These are phyloP conservation scores for Paracoccidioides lutzii DNA, from an alignment of 2,329 filamentous ascomycete species.

Conservation along the genomic window DNA sequence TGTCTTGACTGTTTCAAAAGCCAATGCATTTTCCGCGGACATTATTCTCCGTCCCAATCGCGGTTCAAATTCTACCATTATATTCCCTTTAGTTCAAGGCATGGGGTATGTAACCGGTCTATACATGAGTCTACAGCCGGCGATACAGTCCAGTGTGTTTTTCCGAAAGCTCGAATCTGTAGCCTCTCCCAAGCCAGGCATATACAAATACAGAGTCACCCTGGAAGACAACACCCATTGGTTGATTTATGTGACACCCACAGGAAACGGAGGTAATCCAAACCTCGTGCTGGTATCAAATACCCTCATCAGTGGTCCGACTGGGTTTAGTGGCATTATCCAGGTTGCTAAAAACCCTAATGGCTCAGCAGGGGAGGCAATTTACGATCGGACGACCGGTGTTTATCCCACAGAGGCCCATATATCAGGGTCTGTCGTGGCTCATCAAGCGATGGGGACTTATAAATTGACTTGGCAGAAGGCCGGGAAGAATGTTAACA, in stretches of 20 bases:
- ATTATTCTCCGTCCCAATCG: slow-evolving; percentile 50
- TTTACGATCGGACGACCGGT: slow-evolving; percentile 65
- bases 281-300: slow-evolving; percentile 57
- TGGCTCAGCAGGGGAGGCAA: slow-evolving; percentile 44
- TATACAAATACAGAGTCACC: slow-evolving; percentile 62
- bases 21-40: slow-evolving; percentile 48
- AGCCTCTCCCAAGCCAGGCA: slow-evolving; percentile 45
- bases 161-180: slow-evolving; percentile 52
- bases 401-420: slow-evolving; percentile 55
- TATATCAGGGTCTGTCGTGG: slow-evolving; percentile 47
- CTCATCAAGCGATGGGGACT: slow-evolving; percentile 46
- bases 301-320: slow-evolving; percentile 49
- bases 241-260: slow-evolving; percentile 60
- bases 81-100: slow-evolving; percentile 75
- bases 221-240: slow-evolving; percentile 63
- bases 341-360: slow-evolving; percentile 69
- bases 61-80: slow-evolving; percentile 48
- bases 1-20: slow-evolving; percentile 39
- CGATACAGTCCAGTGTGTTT: slow-evolving; percentile 61
- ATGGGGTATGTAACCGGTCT: slow-evolving; percentile 75
- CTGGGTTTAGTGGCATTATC: slow-evolving; percentile 61
- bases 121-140: slow-evolving; percentile 57
- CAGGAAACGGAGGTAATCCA: slow-evolving; percentile 46
- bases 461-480: slow-evolving; percentile 68
- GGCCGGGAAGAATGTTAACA: slow-evolving; percentile 46